Percentiles rank a stretch among this genome's conserved stretches.
phyloP scores from a whole-genome alignment of 257 asterid species.

The Haberlea rhodopensis region DNA sequence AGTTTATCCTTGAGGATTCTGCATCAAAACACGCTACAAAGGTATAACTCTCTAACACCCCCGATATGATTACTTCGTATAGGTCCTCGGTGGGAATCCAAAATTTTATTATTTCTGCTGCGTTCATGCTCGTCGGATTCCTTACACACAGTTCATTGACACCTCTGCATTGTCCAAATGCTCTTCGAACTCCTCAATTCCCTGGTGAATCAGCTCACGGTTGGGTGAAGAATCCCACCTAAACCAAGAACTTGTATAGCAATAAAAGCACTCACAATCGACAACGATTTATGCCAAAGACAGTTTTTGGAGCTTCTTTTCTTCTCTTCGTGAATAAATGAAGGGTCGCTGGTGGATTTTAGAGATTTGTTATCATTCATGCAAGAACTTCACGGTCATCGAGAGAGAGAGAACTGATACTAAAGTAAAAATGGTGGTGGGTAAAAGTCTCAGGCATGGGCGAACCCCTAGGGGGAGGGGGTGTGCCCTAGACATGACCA shows the following conservation, averaged over 20 bases:
- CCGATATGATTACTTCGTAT: no score
- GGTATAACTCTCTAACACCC: no score
- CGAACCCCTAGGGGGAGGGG: no score
- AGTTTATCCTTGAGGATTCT: no score
- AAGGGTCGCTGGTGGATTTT: conserved; percentile 36
- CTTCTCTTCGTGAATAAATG: conserved; percentile 26
- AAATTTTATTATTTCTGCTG: no score
- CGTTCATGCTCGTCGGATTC: no score
- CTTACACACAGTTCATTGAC: conserved; percentile 13
- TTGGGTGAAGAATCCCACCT: conserved; percentile 78
- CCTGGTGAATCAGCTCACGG: conserved; percentile 71
- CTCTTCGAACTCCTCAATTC: conserved; percentile 78
- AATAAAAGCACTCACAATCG: conserved; percentile 72
- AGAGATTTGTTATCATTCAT: conserved; percentile 64
- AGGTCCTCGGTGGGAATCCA: no score
- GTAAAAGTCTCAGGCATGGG: conserved; percentile 53
- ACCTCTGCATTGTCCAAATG: conserved; percentile 41
- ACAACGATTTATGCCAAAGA: conserved; percentile 30
- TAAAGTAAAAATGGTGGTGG: conserved; percentile 57
- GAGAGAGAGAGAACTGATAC: conserved; percentile 45
- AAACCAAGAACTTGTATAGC: conserved; percentile 70
- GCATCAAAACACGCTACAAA: no score
- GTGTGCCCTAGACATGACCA: no score
- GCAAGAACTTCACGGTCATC: conserved; percentile 66
- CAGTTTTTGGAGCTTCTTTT: conserved; percentile 31